These are phyloP conservation scores for Aureobasidium sp. DNA, from an alignment of 2,329 filamentous ascomycete genomes.

Conservation along the genomic window DNA sequence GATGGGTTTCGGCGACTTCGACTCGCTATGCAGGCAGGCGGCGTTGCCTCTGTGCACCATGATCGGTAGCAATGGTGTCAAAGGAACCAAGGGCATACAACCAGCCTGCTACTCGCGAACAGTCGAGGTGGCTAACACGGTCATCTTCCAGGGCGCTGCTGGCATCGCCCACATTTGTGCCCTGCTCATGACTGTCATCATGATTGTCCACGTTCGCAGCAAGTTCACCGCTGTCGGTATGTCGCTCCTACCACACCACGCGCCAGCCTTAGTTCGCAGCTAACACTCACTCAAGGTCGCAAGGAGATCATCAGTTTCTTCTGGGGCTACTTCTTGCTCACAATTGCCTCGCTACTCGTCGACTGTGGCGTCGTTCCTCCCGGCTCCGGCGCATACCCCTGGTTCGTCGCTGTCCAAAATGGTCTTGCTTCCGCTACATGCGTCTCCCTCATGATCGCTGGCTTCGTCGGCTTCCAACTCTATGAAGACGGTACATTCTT, in stretches of 20 bases:
- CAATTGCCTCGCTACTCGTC: constrained; percentile 79
- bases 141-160: constrained; percentile 91
- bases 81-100: constrained; percentile 60
- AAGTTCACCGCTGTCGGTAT: constrained; percentile 97
- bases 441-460: constrained; percentile 88
- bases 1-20: constrained; percentile 91
- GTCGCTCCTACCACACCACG: constrained; percentile 27
- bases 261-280: neutral
- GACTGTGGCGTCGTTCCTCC: constrained; percentile 90
- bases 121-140: constrained; percentile 93
- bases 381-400: constrained; percentile 72
- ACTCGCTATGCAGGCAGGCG: constrained; percentile 74
- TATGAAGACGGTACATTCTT: constrained; percentile 95
- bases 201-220: constrained; percentile 93
- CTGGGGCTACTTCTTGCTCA: constrained; percentile 90
- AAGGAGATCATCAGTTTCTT: constrained; percentile 84
- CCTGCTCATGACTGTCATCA: constrained; percentile 86
- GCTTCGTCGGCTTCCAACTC: constrained; percentile 95
- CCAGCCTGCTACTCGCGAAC: constrained; percentile 89
- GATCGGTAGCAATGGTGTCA: constrained; percentile 66
- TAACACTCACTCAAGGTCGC: constrained; percentile 41
- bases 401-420: constrained; percentile 83
- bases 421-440: constrained; percentile 80
- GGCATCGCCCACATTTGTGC: constrained; percentile 89
- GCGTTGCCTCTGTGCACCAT: constrained; percentile 81